Base-by-base conservation (phyloP, 2,329 filamentous ascomycete genomes). In the Tolypocladium capitatum region DNA sequence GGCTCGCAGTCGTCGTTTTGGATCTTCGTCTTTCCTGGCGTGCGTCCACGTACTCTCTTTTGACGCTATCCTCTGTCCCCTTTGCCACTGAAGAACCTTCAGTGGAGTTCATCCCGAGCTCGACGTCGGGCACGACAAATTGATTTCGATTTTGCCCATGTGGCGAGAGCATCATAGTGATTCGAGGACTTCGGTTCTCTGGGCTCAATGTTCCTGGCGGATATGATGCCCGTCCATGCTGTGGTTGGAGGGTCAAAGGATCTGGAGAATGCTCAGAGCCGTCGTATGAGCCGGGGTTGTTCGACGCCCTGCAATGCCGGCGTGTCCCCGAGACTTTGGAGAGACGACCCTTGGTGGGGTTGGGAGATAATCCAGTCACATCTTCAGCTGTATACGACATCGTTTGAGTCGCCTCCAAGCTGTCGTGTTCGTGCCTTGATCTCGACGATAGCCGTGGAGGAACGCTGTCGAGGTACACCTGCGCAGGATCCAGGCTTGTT, bases 401-500 rank as follows among this genome's bases (percentile, higher is more conserved):
- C 3, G 42, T 43, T n/a, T 49, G 43, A 24, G 33, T 6, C 7
- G 21, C 31, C 10, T 49, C 48, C 8, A 46, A 48, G 33, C 35
- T 34, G 20, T 34, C 49, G 14, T 24, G 31, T 7, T 24, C 28
- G 14, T 21, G 18, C 13, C 35, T 27, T 21, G 34, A 40, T 41
- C n/a, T 51, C 24, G 56, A 58, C 2, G 56, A 57, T 27, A 49
- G 21, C 5, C 56, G 52, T 1, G 51, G 53, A 2, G 55, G 55
- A 8, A 57, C 50, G 5, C 31, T 43, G 14, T 50, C 47, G 10
- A 53, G 28, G n/a, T 48, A 48, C 8, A 50, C 49, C 20, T 47
- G 51, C 8, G 42, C 35, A 5, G 11, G 16, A 4, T 30, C 11
- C 4, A 30, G 11, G 27, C 10, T 14, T 9, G 44, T 18, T 8